A percentile compares a stretch with the other conserved stretches of the same genome.
phyloP scores from a whole-genome alignment of 2,329 filamentous ascomycete species.

The Bisporella sp. region DNA sequence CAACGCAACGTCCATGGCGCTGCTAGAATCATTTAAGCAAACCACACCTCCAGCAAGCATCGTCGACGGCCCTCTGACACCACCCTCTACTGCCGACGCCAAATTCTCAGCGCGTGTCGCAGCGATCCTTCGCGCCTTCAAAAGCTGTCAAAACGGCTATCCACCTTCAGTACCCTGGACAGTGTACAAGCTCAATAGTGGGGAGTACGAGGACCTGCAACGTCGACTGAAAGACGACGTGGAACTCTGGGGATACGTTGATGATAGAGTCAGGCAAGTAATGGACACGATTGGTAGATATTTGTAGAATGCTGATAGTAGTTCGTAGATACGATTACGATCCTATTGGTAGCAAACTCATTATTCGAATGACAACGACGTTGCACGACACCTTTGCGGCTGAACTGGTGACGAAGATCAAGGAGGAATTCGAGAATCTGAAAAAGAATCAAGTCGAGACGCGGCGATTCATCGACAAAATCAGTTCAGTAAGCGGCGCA shows the following conservation, averaged over 20 bases:
- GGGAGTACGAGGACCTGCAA: constrained; percentile 9
- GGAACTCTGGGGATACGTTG: constrained; percentile 7
- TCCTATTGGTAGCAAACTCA: constrained; percentile 6
- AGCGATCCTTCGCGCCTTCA: constrained; percentile 7
- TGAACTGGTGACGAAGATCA: constrained; percentile 8
- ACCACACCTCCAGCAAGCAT: constrained; percentile 11
- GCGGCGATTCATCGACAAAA: constrained; percentile 11
- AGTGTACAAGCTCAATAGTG: constrained; percentile 1
- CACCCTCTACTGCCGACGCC: constrained; percentile 9
- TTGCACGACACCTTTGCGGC: constrained; percentile 13
- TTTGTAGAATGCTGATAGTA: constrained; percentile 5
- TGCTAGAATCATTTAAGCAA: too few relatives aligned
- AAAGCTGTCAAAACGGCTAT: constrained; percentile 7
- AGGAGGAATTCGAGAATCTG: constrained; percentile 5
- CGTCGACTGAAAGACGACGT: constrained; percentile 7
- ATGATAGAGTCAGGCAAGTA: constrained; percentile 13
- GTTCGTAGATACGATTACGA: constrained; percentile 17
- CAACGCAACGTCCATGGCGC: too few relatives aligned
- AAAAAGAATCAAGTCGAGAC: constrained; percentile 4
- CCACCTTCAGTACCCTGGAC: constrained; percentile 3
- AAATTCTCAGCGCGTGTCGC: constrained; percentile 5
- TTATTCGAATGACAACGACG: constrained; percentile 16
- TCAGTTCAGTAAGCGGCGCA: constrained; percentile 10
- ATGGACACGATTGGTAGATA: too few relatives aligned
- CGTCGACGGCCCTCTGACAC: constrained; percentile 8